Conservation (phyloP, 2,329 filamentous ascomycete genomes). For the Leptodontidium sp. region DNA sequence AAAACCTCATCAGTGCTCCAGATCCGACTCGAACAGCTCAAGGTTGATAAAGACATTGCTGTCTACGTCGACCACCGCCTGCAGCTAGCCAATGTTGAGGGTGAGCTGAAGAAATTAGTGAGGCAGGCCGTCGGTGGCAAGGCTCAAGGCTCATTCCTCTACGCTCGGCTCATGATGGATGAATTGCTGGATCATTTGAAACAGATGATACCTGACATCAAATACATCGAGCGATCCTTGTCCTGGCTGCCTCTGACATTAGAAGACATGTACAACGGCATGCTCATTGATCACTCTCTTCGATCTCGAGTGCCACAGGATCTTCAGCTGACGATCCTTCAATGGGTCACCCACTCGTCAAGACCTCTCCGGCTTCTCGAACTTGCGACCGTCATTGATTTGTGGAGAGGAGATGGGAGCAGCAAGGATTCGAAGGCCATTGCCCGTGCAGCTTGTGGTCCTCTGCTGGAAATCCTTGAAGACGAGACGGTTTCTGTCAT, state of each 20-base stretch:
- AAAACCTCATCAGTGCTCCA: constrained; percentile 41
- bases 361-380: constrained; percentile 54
- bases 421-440: constrained; percentile 47
- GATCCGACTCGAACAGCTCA: constrained; percentile 50
- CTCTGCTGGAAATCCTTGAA: constrained; percentile 54
- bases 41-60: constrained; percentile 50
- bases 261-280: constrained; percentile 50
- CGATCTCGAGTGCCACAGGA: constrained; percentile 46
- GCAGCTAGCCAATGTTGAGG: constrained; percentile 11
- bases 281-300: constrained; percentile 49
- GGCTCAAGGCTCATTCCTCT: constrained; percentile 37
- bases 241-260: constrained; percentile 45
- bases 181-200: constrained; percentile 34
- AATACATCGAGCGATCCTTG: constrained; percentile 37
- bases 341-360: constrained; percentile 52
- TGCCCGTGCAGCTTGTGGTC: constrained; percentile 50
- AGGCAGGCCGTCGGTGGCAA: constrained; percentile 49
- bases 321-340: constrained; percentile 51
- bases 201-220: constrained; percentile 25
- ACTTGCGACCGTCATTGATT: constrained; percentile 46
- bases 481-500: constrained; percentile 55
- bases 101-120: constrained; percentile 20
- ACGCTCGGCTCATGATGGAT: constrained; percentile 39
- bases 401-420: constrained; percentile 17
- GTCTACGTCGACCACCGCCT: constrained; percentile 31